Conservation (phyloP, 305 asterid genomes). For the Euphrasia arctica region DNA sequence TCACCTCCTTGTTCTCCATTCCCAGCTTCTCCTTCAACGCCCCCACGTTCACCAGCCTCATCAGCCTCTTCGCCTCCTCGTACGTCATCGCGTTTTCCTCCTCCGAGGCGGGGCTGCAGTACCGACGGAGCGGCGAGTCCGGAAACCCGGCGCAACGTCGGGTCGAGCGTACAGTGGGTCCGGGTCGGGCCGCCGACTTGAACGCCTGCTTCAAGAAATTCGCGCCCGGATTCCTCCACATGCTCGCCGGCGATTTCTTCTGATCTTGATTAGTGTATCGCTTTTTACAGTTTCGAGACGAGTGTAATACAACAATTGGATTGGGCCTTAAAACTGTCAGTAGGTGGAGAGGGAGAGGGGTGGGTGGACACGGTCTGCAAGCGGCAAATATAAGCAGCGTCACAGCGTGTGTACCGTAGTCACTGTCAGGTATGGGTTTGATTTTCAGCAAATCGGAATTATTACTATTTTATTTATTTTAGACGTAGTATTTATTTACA, state of each 20-base stretch:
- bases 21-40: conserved; percentile 78
- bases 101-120: conserved; percentile 34
- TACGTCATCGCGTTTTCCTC: conserved; percentile 45
- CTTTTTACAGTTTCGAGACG: not conserved
- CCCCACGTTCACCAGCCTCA: conserved; percentile 91
- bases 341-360: not conserved
- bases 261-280: not conserved
- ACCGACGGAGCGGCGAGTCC: conserved; percentile 22
- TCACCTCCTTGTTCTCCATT: conserved; percentile 69
- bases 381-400: not conserved
- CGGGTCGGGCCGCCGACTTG: conserved; percentile 23
- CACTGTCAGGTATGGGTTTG: not conserved
- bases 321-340: not conserved
- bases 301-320: not conserved
- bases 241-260: conserved; percentile 1
- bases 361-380: conserved; percentile 14
- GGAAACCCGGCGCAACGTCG: conserved; percentile 21
- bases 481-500: not conserved
- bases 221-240: conserved; percentile 39
- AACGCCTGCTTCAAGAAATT: conserved; percentile 31
- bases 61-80: conserved; percentile 82
- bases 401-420: not conserved
- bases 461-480: not conserved
- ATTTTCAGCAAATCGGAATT: not conserved
- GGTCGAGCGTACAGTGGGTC: conserved; percentile 2